phyloP scores from a whole-genome alignment of 805 yeast species.

The Lipomyces sp. region DNA sequence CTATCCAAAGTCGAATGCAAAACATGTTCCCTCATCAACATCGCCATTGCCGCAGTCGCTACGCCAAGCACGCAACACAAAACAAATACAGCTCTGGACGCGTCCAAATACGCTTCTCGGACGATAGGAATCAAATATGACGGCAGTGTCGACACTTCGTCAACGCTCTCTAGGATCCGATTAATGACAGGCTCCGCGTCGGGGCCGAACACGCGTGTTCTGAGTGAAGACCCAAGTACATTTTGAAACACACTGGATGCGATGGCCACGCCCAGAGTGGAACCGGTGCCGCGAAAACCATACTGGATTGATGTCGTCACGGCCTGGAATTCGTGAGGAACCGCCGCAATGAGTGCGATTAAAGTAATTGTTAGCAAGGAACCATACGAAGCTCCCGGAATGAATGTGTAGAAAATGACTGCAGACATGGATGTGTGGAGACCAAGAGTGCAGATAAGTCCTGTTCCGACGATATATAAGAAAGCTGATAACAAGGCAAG shows the following conservation, averaged over 20 bases:
- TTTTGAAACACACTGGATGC: slow-evolving; percentile 62
- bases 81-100: slow-evolving; percentile 31
- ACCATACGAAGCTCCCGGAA: slow-evolving; percentile 63
- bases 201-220: slow-evolving; percentile 24
- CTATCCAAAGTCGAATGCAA: slow-evolving; percentile 30
- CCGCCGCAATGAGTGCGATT: slow-evolving; percentile 68
- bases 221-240: slow-evolving; percentile 43
- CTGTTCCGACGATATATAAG: slow-evolving; percentile 28
- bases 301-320: slow-evolving; percentile 77
- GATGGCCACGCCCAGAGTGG: slow-evolving; percentile 67
- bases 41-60: slow-evolving; percentile 23
- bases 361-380: slow-evolving; percentile 61
- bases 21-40: slow-evolving; percentile 34
- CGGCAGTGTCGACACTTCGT: slow-evolving; percentile 26
- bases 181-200: slow-evolving; percentile 28
- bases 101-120: slow-evolving; percentile 31
- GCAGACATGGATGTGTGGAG: slow-evolving; percentile 20
- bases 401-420: slow-evolving; percentile 34
- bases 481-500: slow-evolving; percentile 37
- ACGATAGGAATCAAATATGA: slow-evolving; percentile 23
- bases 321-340: slow-evolving; percentile 63
- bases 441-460: slow-evolving; percentile 26
- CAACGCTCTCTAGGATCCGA: slow-evolving; percentile 25
- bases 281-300: slow-evolving; percentile 72
- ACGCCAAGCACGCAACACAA: slow-evolving; percentile 27